phyloP scores from a whole-genome alignment of 352 stramenopile species.

The Globisporangium cystogenes region DNA sequence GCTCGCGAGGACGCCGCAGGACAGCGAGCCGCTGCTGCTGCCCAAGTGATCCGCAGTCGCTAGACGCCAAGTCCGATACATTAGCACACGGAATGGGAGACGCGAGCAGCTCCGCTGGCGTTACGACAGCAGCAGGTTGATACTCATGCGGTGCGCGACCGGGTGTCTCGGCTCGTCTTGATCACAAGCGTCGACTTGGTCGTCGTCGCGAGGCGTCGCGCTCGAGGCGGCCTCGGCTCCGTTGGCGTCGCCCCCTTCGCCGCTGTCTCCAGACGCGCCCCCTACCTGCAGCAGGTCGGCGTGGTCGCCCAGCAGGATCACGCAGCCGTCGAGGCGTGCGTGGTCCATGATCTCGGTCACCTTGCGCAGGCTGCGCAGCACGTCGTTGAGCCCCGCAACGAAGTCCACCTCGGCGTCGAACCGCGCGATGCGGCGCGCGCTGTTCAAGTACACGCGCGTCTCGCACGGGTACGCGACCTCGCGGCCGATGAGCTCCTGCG shows the following conservation, averaged over 20 bases:
- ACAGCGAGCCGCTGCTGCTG: conserved; percentile 18
- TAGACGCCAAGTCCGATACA: not conserved
- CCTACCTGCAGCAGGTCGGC: conserved; percentile 4
- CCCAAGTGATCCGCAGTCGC: not conserved
- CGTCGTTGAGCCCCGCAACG: conserved; percentile 23
- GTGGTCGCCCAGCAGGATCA: conserved; percentile 11
- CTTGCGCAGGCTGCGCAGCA: conserved; percentile 16
- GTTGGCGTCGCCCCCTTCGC: not conserved
- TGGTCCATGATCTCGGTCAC: conserved; percentile 15
- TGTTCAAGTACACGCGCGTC: conserved; percentile 38
- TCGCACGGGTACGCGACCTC: conserved; percentile 31
- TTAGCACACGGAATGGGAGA: not conserved
- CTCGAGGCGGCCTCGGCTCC: too few relatives aligned
- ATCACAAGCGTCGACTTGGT: not conserved
- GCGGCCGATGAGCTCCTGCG: conserved; percentile 23
- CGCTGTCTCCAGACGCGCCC: too few relatives aligned
- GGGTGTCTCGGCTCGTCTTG: not conserved
- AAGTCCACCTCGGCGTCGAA: conserved; percentile 40
- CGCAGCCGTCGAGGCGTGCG: conserved; percentile 11
- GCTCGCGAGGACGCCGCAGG: conserved; percentile 9
- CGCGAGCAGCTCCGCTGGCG: not conserved
- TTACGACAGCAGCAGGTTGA: conserved; percentile 16
- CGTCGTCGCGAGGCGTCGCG: not conserved
- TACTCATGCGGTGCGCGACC: conserved; percentile 13
- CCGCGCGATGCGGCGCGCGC: conserved; percentile 31